Evolutionary conservation across 495 filamentous ascomycete species (phyloP).

Genomic region (Oleoguttula mirabilis): DNA sequence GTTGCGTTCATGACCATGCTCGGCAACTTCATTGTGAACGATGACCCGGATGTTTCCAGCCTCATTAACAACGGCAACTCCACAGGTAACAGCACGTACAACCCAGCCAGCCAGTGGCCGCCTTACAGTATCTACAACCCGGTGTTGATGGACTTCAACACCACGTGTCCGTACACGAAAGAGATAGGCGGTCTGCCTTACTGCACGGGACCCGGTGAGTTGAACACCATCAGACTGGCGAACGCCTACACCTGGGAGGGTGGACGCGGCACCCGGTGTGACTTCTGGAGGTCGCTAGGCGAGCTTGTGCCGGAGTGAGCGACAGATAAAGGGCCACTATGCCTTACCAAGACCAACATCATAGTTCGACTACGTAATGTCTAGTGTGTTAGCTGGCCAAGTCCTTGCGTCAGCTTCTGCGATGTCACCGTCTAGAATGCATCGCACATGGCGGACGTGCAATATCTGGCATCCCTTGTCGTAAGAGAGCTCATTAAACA

Average conservation of each 20-base stretch:
- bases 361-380: too few relatives aligned
- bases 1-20: slow-evolving; percentile 27
- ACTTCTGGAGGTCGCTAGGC: slow-evolving; percentile 21
- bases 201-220: slow-evolving; percentile 1
- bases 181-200: background rate
- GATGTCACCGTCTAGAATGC: too few relatives aligned
- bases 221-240: slow-evolving; percentile 12
- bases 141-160: slow-evolving; percentile 8
- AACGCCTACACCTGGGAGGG: slow-evolving; percentile 24
- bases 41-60: slow-evolving; percentile 41
- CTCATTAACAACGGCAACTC: slow-evolving; percentile 29
- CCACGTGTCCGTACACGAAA: slow-evolving; percentile 5
- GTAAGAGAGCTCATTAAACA: too few relatives aligned
- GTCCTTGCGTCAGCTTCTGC: too few relatives aligned
- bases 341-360: too few relatives aligned
- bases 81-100: background rate
- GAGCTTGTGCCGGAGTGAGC: slow-evolving; percentile 20
- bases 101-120: slow-evolving; percentile 2
- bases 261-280: slow-evolving; percentile 19
- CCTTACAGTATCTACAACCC: slow-evolving; percentile 10
- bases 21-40: slow-evolving; percentile 44
- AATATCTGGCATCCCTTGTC: slow-evolving; percentile 18
- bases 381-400: too few relatives aligned
- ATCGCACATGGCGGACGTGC: too few relatives aligned
- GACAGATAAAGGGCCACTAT: too few relatives aligned